A percentile compares a stretch with the other conserved stretches of the same genome.
These are phyloP conservation scores for Tribonema minus DNA, from an alignment of 108 stramenopile genomes.

Conservation along the genomic window DNA sequence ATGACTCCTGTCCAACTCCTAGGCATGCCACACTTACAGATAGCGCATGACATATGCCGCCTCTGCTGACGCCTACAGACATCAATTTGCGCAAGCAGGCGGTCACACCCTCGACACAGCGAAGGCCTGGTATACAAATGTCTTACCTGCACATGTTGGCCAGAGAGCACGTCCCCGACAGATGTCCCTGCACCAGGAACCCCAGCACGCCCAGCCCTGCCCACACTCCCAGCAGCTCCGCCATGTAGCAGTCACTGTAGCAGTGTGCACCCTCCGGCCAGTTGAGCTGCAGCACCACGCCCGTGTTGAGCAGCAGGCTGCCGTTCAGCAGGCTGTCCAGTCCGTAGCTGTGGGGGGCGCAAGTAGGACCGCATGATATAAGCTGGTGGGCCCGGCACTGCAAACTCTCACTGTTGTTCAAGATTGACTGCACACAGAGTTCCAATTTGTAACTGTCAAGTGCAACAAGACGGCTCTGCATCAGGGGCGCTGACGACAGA, in stretches of 20 bases:
- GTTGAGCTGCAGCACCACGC: not conserved
- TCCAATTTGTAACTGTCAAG: not conserved
- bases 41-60: no score
- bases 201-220: constrained; percentile 1
- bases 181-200: not conserved
- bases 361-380: not conserved
- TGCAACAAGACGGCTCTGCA: not conserved
- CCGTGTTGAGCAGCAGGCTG: not conserved
- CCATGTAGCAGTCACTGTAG: constrained; percentile 10
- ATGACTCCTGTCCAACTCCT: no score
- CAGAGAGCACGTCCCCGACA: not conserved
- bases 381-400: not conserved
- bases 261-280: not conserved
- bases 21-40: no score
- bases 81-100: not conserved
- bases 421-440: not conserved
- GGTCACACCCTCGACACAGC: not conserved
- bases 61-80: not conserved
- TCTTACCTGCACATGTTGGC: not conserved
- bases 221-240: not conserved
- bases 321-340: not conserved
- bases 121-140: not conserved
- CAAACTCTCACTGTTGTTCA: no score
- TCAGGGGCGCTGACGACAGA: no score
- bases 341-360: no score